A percentile compares a stretch with the other conserved stretches of the same genome.
Evolutionary conservation across 1,284 basidiomycete genomes (phyloP).

Genomic region (Cronartium quercuum): DNA sequence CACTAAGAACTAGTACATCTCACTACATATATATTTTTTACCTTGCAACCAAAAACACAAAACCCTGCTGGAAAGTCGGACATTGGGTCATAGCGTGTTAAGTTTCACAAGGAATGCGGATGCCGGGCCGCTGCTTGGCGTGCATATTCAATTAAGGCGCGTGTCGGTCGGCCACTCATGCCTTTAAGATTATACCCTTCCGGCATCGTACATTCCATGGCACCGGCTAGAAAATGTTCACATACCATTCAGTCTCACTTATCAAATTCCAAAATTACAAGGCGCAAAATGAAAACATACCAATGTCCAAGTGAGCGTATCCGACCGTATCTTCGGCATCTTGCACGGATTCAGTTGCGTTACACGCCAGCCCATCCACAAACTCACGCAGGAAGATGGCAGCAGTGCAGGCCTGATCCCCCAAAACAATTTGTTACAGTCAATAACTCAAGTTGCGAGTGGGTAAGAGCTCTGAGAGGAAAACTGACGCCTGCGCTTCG

Average conservation of each 20-base stretch:
- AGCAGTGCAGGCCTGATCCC: conserved; percentile 60
- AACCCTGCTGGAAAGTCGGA: no score
- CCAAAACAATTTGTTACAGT: neutral
- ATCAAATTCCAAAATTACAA: no score
- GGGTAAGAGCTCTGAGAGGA: neutral
- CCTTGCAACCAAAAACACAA: no score
- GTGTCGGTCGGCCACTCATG: conserved; percentile 24
- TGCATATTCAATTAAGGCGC: conserved; percentile 34
- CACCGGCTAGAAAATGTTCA: conserved; percentile 5
- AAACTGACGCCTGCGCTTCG: conserved; percentile 57
- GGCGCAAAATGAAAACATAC: neutral
- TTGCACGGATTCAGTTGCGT: conserved; percentile 10
- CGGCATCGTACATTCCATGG: conserved; percentile 35
- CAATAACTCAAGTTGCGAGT: neutral
- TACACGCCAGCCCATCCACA: conserved; percentile 34
- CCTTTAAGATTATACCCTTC: conserved; percentile 28
- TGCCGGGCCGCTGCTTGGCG: neutral
- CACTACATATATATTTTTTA: no score
- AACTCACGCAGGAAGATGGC: conserved; percentile 72
- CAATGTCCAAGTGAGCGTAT: conserved; percentile 39
- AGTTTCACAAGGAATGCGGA: no score
- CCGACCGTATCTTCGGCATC: conserved; percentile 17
- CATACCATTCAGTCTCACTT: no score
- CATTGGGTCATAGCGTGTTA: no score
- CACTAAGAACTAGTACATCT: no score